Evolutionary conservation across 169 alveolate species (phyloP), one percentile per base, ranked within the genome.

Genomic region (Eimeria acervulina): DNA sequence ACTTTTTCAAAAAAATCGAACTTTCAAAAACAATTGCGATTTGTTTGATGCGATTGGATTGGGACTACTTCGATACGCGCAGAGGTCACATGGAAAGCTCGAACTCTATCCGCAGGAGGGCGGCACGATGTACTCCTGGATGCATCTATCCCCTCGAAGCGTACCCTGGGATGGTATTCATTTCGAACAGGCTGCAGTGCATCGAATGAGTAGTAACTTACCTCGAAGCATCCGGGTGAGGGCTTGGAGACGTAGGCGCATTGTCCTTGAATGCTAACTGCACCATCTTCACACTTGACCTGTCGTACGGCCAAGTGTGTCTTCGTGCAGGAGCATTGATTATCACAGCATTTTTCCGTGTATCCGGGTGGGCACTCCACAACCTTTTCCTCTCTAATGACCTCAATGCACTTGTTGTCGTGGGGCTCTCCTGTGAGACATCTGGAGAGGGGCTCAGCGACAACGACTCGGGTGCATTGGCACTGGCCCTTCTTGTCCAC

Each of bases 401-500:
- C 88, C 33, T 87, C 91, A 28, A 93, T 80, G 76, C 96, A 93
- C 23, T 55, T 74, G 76, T 13, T 38, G 17, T 42, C 93, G 17
- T 55, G 81, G 44, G 74, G 78, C 51, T 80, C 94, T 40, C 96
- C 96, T 10, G 15, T 59, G 40, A 51, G 89, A 70, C 96, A 93
- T 28, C 84, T 28, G 5, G 63, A 19, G 36, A 84, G 63, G 72
- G 84, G 88, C 33, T 93, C 94, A 10, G 80, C 88, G 40, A 59
- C 59, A 23, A 26, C 3, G 40, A 80, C 31, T 31, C 80, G 61
- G 63, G 87, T 80, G 63, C 96, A 93, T 6, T 28, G 40, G 94
- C 96, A 93, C 15, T 51, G 88, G 74, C 88, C 90, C 72, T 93
- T 93, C 47, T 92, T 78, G 84, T 52, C 63, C 38, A 93, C 78